These are phyloP conservation scores for Penicillium ucsense DNA, from an alignment of 495 filamentous ascomycete species.

Conservation along the genomic window DNA sequence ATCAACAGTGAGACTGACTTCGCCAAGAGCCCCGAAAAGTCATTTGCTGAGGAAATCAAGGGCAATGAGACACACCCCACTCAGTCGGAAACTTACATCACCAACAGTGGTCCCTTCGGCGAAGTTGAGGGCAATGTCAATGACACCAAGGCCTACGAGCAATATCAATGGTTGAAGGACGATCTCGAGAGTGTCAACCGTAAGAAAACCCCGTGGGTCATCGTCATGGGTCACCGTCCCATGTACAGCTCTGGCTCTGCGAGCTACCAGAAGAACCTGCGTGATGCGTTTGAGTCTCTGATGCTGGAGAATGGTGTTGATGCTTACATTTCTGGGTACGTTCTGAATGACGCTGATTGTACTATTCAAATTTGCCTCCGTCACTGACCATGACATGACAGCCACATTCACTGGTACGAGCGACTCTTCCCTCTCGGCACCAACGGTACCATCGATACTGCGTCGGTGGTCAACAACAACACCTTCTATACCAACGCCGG, in stretches of 20 bases:
- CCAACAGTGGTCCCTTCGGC: conserved; percentile 44
- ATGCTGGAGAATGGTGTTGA: conserved; percentile 49
- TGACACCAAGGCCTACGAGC: conserved; percentile 37
- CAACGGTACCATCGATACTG: conserved; percentile 28
- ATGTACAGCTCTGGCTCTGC: conserved; percentile 40
- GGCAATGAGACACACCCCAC: conserved; percentile 31
- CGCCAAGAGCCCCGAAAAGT: conserved; percentile 32
- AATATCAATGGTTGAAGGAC: conserved; percentile 39
- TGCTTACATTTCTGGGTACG: conserved; percentile 38
- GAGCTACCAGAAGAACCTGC: conserved; percentile 33
- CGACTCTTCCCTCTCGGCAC: conserved; percentile 29
- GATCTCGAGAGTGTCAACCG: conserved; percentile 41
- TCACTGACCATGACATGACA: neutral
- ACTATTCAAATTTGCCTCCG: no score
- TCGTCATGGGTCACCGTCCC: conserved; percentile 48
- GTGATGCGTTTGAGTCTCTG: conserved; percentile 44
- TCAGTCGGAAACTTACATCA: conserved; percentile 33
- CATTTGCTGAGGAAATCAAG: conserved; percentile 28
- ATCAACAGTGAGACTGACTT: conserved; percentile 44
- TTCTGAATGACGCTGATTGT: neutral
- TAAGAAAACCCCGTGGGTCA: conserved; percentile 42
- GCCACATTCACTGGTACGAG: conserved; percentile 51
- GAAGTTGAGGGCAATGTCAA: conserved; percentile 25
- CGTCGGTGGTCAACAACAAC: conserved; percentile 29
- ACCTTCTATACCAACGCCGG: conserved; percentile 33